Evolutionary conservation across 257 asterid genomes (phyloP), one percentile per base, ranked within the genome.

Genomic region (Forsythia viridissima): DNA sequence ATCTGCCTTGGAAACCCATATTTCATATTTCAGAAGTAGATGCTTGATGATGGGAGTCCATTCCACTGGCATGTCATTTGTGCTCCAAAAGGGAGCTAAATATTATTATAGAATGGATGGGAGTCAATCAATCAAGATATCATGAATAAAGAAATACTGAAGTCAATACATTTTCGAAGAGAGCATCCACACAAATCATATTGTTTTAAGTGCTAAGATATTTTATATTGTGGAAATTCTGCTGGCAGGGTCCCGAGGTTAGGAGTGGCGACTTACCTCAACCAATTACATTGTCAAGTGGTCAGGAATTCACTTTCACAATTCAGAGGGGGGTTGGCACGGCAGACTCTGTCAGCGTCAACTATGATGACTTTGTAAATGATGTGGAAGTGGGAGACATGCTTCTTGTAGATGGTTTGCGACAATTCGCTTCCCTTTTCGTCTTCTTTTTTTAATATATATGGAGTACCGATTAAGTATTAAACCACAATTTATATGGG

Each of bases 241-340:
- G 74, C 59, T 89, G 83, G 79, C 96, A 96, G 98, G 99, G 99
- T 76, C 99, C 99, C 75, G 98, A 96, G 91, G 99, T 96, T 80
- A 91, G 99, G 80, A 93, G 98, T 79, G 99, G 99, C n/a, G 99
- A 96, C 82, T 91, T 96, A 84, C 98, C 99, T 61, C 98, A 96
- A 80, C 99, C 99, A 38, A 88, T 91, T 83, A 87, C 36, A 21
- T 84, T 96, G 85, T 75, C 73, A 76, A 68, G 93, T 70, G 99
- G 97, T 75, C 97, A 96, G 82, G 99, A 93, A 79, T 96, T 92
- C 81, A 93, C 98, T 70, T 93, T 96, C 88, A 96, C 99, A 75
- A 96, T 96, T 86, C 88, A 46, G 80, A 90, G 99, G 84, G 99
- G 97, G 83, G 97, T 96, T 81, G 97, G 99, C 82, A 90, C 97